Percentiles rank a stretch among this genome's conserved stretches.
Evolutionary conservation across 805 yeast genomes (phyloP).

Genomic region (Starmerella riodocensis): DNA sequence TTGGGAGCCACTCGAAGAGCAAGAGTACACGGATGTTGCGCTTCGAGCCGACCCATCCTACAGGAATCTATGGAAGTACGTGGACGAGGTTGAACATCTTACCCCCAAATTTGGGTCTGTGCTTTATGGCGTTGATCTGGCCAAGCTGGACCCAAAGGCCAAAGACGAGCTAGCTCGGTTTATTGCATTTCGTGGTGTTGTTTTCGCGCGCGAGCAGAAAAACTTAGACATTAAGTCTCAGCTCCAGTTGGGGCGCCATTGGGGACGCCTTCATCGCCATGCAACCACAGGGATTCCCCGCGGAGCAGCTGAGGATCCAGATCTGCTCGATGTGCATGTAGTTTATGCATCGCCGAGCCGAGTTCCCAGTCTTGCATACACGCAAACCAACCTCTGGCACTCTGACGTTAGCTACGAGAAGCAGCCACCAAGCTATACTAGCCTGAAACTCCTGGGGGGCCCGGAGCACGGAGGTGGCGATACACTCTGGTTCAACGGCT

Average conservation of each 20-base stretch:
- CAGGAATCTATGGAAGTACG: constrained; percentile 23
- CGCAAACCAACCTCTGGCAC: constrained; percentile 40
- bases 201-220: constrained; percentile 37
- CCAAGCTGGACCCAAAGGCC: constrained; percentile 32
- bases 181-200: constrained; percentile 37
- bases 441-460: constrained; percentile 37
- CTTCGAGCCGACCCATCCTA: constrained; percentile 24
- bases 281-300: constrained; percentile 31
- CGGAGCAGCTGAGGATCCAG: constrained; percentile 53
- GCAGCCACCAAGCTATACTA: constrained; percentile 55
- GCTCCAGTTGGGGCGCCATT: constrained; percentile 51
- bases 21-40: constrained; percentile 21
- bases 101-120: constrained; percentile 65
- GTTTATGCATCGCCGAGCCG: constrained; percentile 23
- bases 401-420: constrained; percentile 63
- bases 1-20: constrained; percentile 24
- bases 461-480: constrained; percentile 51
- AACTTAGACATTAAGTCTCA: constrained; percentile 49
- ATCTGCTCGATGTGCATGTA: constrained; percentile 28
- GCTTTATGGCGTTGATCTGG: constrained; percentile 37
- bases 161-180: constrained; percentile 38
- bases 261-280: constrained; percentile 45
- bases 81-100: constrained; percentile 30
- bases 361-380: constrained; percentile 22
- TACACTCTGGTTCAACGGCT: constrained; percentile 40